Evolutionary conservation across 2,329 filamentous ascomycete species (phyloP), one percentile per base, ranked within the genome.

Genomic region (Sphaerostilbella broomeana): DNA sequence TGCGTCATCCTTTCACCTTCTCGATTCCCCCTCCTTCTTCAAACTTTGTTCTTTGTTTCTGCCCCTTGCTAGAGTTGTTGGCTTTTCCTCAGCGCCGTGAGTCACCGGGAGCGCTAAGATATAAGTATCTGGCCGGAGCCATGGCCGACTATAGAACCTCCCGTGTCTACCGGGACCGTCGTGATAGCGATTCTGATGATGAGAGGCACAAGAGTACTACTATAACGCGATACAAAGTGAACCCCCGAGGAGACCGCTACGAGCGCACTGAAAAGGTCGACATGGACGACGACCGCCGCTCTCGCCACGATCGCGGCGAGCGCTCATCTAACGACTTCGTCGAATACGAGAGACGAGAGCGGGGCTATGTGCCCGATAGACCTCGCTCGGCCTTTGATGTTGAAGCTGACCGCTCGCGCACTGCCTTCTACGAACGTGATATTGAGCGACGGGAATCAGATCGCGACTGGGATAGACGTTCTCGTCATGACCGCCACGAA

Each of bases 201-300:
- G 68, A 72, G 35, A 57, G 59, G 28, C 67, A 66, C 56, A 62
- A 60, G 50, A 62, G 58, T 43, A 67, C 69, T 5, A 72, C 68
- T n/a, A 63, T 74, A 38, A 68, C 66, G 45, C 66, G 71, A 40
- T 75, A 75, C 62, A 74, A 74, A 53, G 69, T 74, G 19, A 56
- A 58, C 7, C 62, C 65, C 37, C 61, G 62, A 37, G 55, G 59
- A 33, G 68, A 69, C 44, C 61, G 59, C 7, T 59, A 63, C 47
- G 62, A 66, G 25, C 60, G 60, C 35, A 56, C 47, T 41, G 60
- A 66, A 30, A 56, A 59, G 41, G 43, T 59, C 40, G 67, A 69
- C 30, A 53, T 66, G 42, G 68, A 72, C 31, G 67, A 72, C 45
- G 66, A 69, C 35, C 57, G 59, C 36, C 66, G 67, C 52, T 67